phyloP scores from a whole-genome alignment of 2,329 filamentous ascomycete genomes.

The Aspergillus sp. region DNA sequence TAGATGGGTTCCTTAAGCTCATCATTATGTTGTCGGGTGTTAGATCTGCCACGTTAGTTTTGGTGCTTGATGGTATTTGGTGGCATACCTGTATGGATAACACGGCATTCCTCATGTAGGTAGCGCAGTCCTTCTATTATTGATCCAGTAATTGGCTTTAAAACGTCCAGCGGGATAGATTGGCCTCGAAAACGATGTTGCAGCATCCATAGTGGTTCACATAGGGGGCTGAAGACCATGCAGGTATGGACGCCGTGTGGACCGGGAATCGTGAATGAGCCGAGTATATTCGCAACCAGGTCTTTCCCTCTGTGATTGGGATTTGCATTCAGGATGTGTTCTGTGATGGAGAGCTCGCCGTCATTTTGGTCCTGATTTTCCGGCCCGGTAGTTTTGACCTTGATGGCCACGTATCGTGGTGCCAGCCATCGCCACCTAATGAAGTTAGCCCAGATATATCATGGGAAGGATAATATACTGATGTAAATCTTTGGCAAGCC shows the following conservation, averaged over 20 bases:
- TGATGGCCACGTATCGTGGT: slow-evolving; percentile 34
- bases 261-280: slow-evolving; percentile 32
- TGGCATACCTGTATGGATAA: slow-evolving; percentile 41
- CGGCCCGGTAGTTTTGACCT: slow-evolving; percentile 31
- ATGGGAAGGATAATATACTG: slow-evolving; percentile 11
- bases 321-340: slow-evolving; percentile 29
- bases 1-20: slow-evolving; percentile 23
- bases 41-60: slow-evolving; percentile 27
- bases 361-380: slow-evolving; percentile 18
- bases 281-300: slow-evolving; percentile 32
- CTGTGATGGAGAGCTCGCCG: slow-evolving; percentile 30
- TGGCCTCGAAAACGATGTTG: slow-evolving; percentile 25
- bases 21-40: slow-evolving; percentile 43
- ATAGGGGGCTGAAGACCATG: slow-evolving; percentile 36
- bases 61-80: not conserved
- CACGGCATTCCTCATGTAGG: slow-evolving; percentile 38
- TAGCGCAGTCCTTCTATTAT: slow-evolving; percentile 40
- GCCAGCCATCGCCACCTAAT: slow-evolving; percentile 26
- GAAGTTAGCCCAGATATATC: not conserved
- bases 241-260: slow-evolving; percentile 34
- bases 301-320: slow-evolving; percentile 28
- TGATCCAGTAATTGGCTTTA: slow-evolving; percentile 32
- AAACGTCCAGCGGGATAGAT: slow-evolving; percentile 26
- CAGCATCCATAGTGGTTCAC: slow-evolving; percentile 35
- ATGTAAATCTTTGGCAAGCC: slow-evolving; percentile 36